Evolutionary conservation across 169 alveolate genomes (phyloP).

Genomic region (Ichthyophthirius multifiliis): DNA sequence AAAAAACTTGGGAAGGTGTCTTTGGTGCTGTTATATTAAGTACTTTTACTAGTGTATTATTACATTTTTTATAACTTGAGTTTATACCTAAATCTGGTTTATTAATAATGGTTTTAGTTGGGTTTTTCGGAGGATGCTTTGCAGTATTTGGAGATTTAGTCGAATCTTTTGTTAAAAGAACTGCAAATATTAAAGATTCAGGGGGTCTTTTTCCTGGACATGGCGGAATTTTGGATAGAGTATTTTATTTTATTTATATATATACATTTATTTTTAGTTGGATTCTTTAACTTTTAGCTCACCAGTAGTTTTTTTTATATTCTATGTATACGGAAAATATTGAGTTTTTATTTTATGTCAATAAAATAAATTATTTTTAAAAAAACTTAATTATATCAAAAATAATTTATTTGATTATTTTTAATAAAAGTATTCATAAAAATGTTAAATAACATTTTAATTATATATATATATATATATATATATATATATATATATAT

Average conservation of each 20-base stretch:
- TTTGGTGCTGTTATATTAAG: conserved; percentile 44
- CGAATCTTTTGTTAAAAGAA: conserved; percentile 52
- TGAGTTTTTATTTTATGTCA: no score
- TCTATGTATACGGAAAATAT: no score
- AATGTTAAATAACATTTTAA: no score
- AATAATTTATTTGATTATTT: no score
- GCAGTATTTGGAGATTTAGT: conserved; percentile 49
- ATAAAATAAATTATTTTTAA: no score
- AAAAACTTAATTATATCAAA: no score
- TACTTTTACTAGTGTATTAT: conserved; percentile 18
- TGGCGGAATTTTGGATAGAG: conserved; percentile 64
- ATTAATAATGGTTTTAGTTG: not conserved
- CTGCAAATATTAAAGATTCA: conserved; percentile 51
- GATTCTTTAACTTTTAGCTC: not conserved
- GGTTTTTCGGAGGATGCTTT: not conserved
- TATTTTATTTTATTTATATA: not conserved
- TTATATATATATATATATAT: no score
- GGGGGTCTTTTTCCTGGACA: conserved; percentile 64
- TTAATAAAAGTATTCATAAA: no score
- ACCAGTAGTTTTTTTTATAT: not conserved
- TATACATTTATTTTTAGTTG: not conserved
- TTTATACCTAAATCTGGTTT: not conserved
- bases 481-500: no score
- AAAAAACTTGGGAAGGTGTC: conserved; percentile 54
- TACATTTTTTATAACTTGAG: not conserved